Base-by-base conservation (phyloP, 2,329 filamentous ascomycete genomes). In the Aureobasidium musti region DNA sequence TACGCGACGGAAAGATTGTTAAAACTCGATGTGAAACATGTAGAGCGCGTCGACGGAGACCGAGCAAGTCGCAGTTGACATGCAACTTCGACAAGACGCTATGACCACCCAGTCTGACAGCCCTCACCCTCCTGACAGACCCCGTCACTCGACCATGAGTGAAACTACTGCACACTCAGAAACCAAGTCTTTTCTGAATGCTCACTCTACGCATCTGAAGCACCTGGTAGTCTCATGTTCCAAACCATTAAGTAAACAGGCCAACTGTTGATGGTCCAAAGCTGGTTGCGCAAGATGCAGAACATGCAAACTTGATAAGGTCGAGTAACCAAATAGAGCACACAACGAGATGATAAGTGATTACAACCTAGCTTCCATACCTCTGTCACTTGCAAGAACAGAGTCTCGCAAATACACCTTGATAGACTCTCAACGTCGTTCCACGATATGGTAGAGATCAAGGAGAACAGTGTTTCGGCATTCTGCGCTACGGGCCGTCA, bases 21-120 rank as follows among this genome's bases (percentile, higher is more conserved):
- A 50, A 52, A 47, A 50, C 30, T 50, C 59, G 59, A 45, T 19
- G 8, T 4, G 49, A 14, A 47, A 28, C 23, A 63, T 50, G 45
- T 28, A 45, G 59, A 52, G 33, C 59, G 59, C 59, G 59, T 63
- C 23, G 59, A 52, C 28, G 45, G 43, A 50, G 59, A 41, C 30
- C 28, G 39, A n/a, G 41, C 19, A 11, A 41, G 26, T 17, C 41
- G 57, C 35, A 28, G 35, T 43, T 49, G 17, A 23, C 28, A 49
- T 43, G 19, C 41, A 26, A 61, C 23, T 49, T 49, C 26, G 41
- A 35, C 19, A 5, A 33, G n/a, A 37, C 57, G 57, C 57, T 61
- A 33, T 61, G 57, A 61, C 57, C 57, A 61, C 26, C 14, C 13
- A 19, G 23, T 14, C 14, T 21, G 10, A 54, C 19, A 45, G 41